Evolutionary conservation across 495 filamentous ascomycete species (phyloP).

Genomic region (Rhypophila decipiens): DNA sequence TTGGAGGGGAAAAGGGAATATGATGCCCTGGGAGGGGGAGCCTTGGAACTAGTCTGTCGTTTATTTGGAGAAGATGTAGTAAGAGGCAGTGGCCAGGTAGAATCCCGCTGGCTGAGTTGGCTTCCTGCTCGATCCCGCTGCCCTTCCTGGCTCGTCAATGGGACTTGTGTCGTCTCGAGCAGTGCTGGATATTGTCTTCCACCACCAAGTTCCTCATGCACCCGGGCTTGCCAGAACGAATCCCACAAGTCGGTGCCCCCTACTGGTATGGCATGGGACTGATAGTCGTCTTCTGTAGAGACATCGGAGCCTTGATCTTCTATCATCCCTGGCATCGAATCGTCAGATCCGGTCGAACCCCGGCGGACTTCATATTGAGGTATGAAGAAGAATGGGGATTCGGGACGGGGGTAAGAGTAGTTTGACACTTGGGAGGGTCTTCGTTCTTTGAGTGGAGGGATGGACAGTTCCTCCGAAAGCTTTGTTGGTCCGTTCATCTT

Average conservation of each 20-base stretch:
- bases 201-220: neutral
- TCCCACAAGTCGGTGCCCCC: constrained; percentile 21
- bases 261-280: constrained; percentile 11
- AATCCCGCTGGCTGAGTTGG: neutral
- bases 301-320: constrained; percentile 25
- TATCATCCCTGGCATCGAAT: constrained; percentile 21
- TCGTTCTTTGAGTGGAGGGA: neutral
- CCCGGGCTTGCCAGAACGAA: constrained; percentile 11
- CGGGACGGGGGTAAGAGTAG: constrained; percentile 13
- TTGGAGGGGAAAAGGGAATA: constrained; percentile 24
- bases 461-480: constrained; percentile 1
- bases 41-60: constrained; percentile 6
- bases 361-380: constrained; percentile 2
- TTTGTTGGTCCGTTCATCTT: constrained; percentile 6
- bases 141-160: neutral
- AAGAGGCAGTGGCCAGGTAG: constrained; percentile 3
- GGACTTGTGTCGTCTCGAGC: constrained; percentile 1
- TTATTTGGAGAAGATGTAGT: constrained; percentile 1
- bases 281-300: constrained; percentile 23
- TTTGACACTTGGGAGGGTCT: constrained; percentile 6
- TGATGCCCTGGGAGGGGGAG: constrained; percentile 6
- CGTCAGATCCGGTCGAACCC: constrained; percentile 19
- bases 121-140: neutral
- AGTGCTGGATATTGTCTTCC: constrained; percentile 9
- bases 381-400: constrained; percentile 2